Percentiles rank a stretch among this genome's conserved stretches.
Evolutionary conservation across 257 asterid species (phyloP).

Genomic region (Ophiorrhiza pumila): DNA sequence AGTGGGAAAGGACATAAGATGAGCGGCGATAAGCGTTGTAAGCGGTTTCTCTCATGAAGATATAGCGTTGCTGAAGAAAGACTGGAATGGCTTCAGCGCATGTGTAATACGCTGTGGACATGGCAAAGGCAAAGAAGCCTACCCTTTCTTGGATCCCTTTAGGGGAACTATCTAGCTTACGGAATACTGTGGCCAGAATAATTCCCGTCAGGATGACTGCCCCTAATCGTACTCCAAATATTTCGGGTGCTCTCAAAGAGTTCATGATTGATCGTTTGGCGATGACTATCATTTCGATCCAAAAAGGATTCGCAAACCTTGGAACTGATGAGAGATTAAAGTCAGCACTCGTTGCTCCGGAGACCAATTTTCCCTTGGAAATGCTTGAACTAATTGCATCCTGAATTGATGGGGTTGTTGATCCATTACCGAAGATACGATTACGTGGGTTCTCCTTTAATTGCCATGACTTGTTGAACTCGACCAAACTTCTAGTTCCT

Average conservation of each 20-base stretch:
- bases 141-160: conserved; percentile 47
- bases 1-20: conserved; percentile 46
- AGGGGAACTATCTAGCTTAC: conserved; percentile 42
- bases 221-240: conserved; percentile 40
- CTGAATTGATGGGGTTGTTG: conserved; percentile 27
- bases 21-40: conserved; percentile 51
- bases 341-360: conserved; percentile 25
- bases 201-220: conserved; percentile 41
- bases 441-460: neutral
- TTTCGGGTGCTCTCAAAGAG: conserved; percentile 39
- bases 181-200: conserved; percentile 41
- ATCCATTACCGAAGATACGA: neutral
- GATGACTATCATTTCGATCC: conserved; percentile 41
- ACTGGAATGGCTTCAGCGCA: conserved; percentile 57
- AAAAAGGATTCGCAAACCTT: conserved; percentile 42
- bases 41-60: conserved; percentile 52
- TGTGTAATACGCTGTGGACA: conserved; percentile 50
- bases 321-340: conserved; percentile 30
- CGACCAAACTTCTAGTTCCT: conserved; percentile 26
- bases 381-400: conserved; percentile 40
- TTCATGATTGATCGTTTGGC: conserved; percentile 43
- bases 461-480: conserved; percentile 35
- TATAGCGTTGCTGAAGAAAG: conserved; percentile 41
- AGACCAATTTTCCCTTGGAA: conserved; percentile 38
- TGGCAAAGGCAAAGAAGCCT: conserved; percentile 50